These are phyloP conservation scores for Pulveroboletus sp. DNA, from an alignment of 1,284 basidiomycete species.

Conservation along the genomic window DNA sequence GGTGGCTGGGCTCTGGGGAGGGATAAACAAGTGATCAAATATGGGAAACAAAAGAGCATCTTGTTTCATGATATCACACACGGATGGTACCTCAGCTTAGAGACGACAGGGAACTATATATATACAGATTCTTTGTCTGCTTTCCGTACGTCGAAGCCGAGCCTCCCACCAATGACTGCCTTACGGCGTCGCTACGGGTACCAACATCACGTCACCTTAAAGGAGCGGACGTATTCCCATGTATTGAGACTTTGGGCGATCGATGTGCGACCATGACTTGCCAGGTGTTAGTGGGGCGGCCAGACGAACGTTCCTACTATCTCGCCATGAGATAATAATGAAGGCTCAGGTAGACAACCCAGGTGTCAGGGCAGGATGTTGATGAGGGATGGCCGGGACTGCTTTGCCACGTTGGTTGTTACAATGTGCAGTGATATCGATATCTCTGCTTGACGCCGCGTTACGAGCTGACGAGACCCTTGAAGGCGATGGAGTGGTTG, in stretches of 20 bases:
- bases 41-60: neutral
- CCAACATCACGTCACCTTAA: conserved; percentile 8
- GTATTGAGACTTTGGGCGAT: neutral
- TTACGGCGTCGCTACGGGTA: conserved; percentile 17
- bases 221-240: conserved; percentile 14
- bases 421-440: neutral
- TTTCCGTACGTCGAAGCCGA: conserved; percentile 2
- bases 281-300: neutral
- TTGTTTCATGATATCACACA: neutral
- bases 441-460: neutral
- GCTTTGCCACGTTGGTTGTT: neutral
- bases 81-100: neutral
- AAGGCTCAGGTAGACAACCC: conserved; percentile 4
- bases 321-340: neutral
- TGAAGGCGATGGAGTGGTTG: conserved; percentile 1
- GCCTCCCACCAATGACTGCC: conserved; percentile 7
- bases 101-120: conserved; percentile 10
- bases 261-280: neutral
- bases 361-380: conserved; percentile 18
- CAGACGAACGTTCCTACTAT: neutral
- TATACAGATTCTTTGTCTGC: conserved; percentile 12
- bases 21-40: conserved; percentile 3
- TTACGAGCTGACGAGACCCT: neutral
- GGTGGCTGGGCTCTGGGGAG: conserved; percentile 12
- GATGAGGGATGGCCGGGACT: neutral